phyloP scores from a whole-genome alignment of 371 early-diverging fungal genomes.

The Haplosporangium sp. region DNA sequence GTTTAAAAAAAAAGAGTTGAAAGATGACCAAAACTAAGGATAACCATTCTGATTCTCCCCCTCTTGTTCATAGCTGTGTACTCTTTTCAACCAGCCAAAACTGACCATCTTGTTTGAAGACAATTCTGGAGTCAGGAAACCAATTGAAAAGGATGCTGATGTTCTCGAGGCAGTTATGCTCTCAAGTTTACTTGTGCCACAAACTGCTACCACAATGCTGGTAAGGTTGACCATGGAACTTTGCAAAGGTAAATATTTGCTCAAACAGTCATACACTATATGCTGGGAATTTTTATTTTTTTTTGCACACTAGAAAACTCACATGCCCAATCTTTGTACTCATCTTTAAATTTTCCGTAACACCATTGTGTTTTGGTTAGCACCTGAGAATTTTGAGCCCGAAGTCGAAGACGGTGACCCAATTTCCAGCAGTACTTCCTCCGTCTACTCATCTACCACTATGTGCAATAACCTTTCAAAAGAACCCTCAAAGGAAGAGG shows the following conservation, averaged over 20 bases:
- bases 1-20: too few species aligned
- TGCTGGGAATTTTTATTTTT: background rate
- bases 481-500: background rate
- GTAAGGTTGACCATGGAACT: slow-evolving; percentile 28
- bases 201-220: slow-evolving; percentile 16
- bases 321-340: background rate
- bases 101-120: slow-evolving; percentile 25
- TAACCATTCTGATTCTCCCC: background rate
- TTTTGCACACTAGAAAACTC: background rate
- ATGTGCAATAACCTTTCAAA: background rate
- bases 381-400: background rate
- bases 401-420: too few species aligned
- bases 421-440: background rate
- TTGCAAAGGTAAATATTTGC: slow-evolving; percentile 6
- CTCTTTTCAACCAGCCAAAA: slow-evolving; percentile 17
- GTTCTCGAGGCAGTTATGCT: slow-evolving; percentile 17
- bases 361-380: background rate
- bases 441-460: background rate
- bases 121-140: slow-evolving; percentile 8
- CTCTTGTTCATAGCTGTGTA: slow-evolving; percentile 16
- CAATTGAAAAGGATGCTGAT: slow-evolving; percentile 25
- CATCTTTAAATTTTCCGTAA: background rate
- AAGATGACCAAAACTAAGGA: background rate
- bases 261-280: background rate
- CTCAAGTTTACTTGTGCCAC: slow-evolving; percentile 14